Evolutionary conservation across 2,329 filamentous ascomycete genomes (phyloP).

Genomic region (Scolecobasidium constrictum): DNA sequence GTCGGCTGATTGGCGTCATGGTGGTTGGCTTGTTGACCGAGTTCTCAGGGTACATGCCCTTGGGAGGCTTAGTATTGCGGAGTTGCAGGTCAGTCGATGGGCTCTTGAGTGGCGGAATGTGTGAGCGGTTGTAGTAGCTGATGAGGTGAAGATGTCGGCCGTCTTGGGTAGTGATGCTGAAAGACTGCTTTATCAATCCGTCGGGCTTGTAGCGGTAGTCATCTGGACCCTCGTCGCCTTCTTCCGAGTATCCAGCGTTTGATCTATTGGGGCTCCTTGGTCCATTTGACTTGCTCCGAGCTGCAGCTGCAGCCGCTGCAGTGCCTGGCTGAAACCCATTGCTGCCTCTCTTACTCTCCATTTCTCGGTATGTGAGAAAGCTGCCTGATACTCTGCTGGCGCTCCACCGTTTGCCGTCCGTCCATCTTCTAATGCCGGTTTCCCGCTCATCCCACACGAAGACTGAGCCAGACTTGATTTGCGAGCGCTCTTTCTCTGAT

Average conservation of each 20-base stretch:
- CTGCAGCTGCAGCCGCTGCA: background rate
- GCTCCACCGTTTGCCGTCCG: conserved; percentile 98
- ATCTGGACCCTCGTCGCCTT: conserved; percentile 55
- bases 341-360: conserved; percentile 94
- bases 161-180: conserved; percentile 89
- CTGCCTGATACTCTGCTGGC: conserved; percentile 94
- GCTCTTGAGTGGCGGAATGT: conserved; percentile 60
- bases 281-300: conserved; percentile 19
- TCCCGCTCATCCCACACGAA: conserved; percentile 99
- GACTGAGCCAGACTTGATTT: conserved; percentile 90
- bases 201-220: conserved; percentile 95
- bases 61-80: conserved; percentile 72
- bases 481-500: conserved; percentile 94
- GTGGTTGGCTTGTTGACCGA: conserved; percentile 77
- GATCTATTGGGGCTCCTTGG: conserved; percentile 72
- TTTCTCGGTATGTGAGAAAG: conserved; percentile 94
- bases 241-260: conserved; percentile 71
- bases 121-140: conserved; percentile 78
- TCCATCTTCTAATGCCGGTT: conserved; percentile 97
- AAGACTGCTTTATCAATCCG: conserved; percentile 98
- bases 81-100: conserved; percentile 72
- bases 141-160: conserved; percentile 93
- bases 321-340: conserved; percentile 51
- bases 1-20: conserved; percentile 68
- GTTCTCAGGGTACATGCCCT: conserved; percentile 96